Conservation (phyloP, 352 stramenopile genomes). For the Saprolegnia parasitica region DNA sequence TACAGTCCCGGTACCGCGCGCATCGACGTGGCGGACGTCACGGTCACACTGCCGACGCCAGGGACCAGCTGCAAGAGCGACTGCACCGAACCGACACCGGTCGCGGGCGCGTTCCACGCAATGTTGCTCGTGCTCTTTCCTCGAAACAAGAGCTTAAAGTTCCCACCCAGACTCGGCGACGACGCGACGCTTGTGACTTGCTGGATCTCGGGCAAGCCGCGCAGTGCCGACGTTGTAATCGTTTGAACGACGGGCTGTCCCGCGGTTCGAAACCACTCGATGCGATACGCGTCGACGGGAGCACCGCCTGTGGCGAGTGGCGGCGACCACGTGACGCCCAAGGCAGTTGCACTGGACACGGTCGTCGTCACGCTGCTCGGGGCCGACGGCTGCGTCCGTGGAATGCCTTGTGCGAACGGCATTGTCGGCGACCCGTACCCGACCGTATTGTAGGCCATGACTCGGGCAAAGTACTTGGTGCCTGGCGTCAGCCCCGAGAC, state of each 20-base stretch:
- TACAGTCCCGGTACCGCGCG: slow-evolving; percentile 39
- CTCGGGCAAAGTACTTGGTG: slow-evolving; percentile 65
- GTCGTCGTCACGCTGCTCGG: slow-evolving; percentile 17
- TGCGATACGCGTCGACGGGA: slow-evolving; percentile 57
- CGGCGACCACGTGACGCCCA: slow-evolving; percentile 48
- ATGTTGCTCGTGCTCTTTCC: slow-evolving; percentile 65
- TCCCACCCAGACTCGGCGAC: slow-evolving; percentile 50
- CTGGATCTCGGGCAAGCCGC: slow-evolving; percentile 66
- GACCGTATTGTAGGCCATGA: slow-evolving; percentile 70
- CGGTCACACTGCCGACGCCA: slow-evolving; percentile 57
- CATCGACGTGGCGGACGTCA: slow-evolving; percentile 42
- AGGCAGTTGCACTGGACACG: slow-evolving; percentile 32
- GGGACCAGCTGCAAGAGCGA: slow-evolving; percentile 58
- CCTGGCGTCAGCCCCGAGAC: slow-evolving; percentile 53
- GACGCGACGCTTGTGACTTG: slow-evolving; percentile 51
- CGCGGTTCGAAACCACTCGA: slow-evolving; percentile 70
- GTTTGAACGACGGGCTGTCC: slow-evolving; percentile 58
- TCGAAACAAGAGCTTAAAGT: slow-evolving; percentile 59
- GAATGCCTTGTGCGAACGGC: slow-evolving; percentile 17
- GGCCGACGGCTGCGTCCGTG: slow-evolving; percentile 12
- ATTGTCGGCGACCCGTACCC: slow-evolving; percentile 41
- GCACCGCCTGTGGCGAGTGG: slow-evolving; percentile 37
- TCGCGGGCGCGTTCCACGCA: slow-evolving; percentile 51
- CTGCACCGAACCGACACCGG: slow-evolving; percentile 62
- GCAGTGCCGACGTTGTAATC: slow-evolving; percentile 65